These are phyloP conservation scores for Boletellus ananiceps DNA, from an alignment of 768 basidiomycete genomes.

Conservation along the genomic window DNA sequence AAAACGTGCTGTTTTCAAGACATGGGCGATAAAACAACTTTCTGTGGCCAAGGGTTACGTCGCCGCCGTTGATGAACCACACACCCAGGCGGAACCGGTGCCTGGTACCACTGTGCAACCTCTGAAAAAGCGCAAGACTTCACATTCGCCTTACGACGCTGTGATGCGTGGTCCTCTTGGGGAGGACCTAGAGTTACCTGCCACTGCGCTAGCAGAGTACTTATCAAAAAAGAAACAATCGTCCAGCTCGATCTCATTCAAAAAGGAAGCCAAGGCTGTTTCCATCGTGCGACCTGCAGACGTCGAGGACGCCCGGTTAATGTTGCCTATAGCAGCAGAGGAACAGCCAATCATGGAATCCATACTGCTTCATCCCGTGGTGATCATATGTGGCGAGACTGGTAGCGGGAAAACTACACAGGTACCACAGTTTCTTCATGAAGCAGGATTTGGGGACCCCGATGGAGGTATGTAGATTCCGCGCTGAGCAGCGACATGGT, in stretches of 20 bases:
- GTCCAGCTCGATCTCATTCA: conserved; percentile 6
- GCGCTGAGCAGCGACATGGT: background rate
- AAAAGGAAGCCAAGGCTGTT: conserved; percentile 40
- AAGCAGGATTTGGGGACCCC: conserved; percentile 87
- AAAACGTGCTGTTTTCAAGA: conserved; percentile 67
- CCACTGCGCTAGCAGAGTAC: conserved; percentile 58
- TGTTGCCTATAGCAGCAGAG: conserved; percentile 86
- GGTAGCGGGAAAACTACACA: conserved; percentile 99
- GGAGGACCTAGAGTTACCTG: conserved; percentile 60
- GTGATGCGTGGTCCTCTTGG: conserved; percentile 80
- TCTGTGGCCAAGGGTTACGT: conserved; percentile 42
- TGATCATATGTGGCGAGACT: conserved; percentile 78
- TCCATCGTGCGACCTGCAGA: conserved; percentile 60
- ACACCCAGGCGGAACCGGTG: conserved; percentile 12
- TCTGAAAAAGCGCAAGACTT: conserved; percentile 48
- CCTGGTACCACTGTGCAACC: conserved; percentile 7
- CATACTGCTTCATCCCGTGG: conserved; percentile 79
- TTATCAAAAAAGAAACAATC: conserved; percentile 8
- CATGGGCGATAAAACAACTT: conserved; percentile 84
- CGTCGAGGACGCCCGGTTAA: conserved; percentile 70
- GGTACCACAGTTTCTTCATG: conserved; percentile 96
- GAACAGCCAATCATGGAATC: conserved; percentile 95
- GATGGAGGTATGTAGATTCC: conserved; percentile 58
- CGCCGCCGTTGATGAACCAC: conserved; percentile 9
- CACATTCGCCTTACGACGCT: conserved; percentile 23